Base-by-base conservation (phyloP, 169 alveolate species). In the Eimeria acervulina region DNA sequence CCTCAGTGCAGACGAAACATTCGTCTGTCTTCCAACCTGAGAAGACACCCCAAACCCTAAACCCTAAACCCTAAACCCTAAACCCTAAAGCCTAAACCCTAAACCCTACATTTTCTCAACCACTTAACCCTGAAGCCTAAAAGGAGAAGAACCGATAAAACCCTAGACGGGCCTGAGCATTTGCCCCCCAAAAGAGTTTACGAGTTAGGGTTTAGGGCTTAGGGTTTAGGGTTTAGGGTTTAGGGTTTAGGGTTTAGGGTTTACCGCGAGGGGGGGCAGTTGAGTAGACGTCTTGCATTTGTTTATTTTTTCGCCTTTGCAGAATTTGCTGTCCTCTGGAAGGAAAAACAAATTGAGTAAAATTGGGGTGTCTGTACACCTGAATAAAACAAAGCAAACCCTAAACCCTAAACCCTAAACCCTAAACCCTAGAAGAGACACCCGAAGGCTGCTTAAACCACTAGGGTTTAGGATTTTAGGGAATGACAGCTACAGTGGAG, bases 1-100 rank as follows among this genome's bases (percentile, higher is more conserved):
- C 74, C 15, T 61, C 74, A 61, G 38, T 21, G 61, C 88, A 78
- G 44, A 78, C 51, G 38, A 78, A 23, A 38, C 28, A 36, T 33
- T 78, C 88, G 23, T 36, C 15, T 23, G 51, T 42, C 42, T 36
- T 38, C 88, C 44, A 55, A 17, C 55, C 74, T 61, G 31, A 3
- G 38, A 31, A 42, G 23, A 13, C n/a, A 72, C 2, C 85, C 19
- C 59, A 70, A 70, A 70, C 83, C 83, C 83, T 70, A 70, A 70
- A 31, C 83, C 47, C 47, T 70, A 70, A 70, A 70, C 83, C 83
- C 83, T 70, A 70, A 70, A 70, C 83, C 83, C 78, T 23, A 66
- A n/a, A 66, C 40, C 36, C 42, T 26, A 66, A 66, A n/a, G 12
- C 36, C 36, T 66, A 66, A 66, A 66, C 78, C 78, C 83, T 28